phyloP scores from a whole-genome alignment of 345 rosid species.

The Excoecaria agallocha region DNA sequence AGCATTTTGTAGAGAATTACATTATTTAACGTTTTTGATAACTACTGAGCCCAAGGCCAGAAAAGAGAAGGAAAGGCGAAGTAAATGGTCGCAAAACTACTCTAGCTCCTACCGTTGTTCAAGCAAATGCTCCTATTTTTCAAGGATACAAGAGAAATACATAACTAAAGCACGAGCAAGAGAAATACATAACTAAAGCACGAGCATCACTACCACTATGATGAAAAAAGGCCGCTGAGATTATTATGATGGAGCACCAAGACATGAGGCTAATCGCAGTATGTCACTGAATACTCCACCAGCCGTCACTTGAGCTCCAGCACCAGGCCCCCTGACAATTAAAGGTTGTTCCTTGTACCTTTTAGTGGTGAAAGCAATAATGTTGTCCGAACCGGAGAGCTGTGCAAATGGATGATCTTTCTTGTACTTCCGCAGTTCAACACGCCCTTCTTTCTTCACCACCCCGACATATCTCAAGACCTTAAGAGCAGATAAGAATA shows the following conservation, averaged over 20 bases:
- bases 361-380: conserved; percentile 89
- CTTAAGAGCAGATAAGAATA: conserved; percentile 31
- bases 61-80: neutral
- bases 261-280: conserved; percentile 80
- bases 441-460: conserved; percentile 54
- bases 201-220: neutral
- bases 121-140: neutral
- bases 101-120: neutral
- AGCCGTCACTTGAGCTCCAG: conserved; percentile 98
- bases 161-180: too few species aligned
- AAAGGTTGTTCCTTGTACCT: conserved; percentile 93
- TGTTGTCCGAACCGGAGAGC: conserved; percentile 87
- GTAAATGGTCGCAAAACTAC: conserved; percentile 2
- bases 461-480: conserved; percentile 92
- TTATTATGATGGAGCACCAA: conserved; percentile 88
- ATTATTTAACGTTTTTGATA: neutral
- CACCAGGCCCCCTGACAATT: conserved; percentile 96
- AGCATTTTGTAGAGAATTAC: neutral
- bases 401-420: conserved; percentile 88
- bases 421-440: conserved; percentile 72
- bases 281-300: conserved; percentile 96
- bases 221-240: neutral
- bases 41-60: neutral
- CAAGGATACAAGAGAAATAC: neutral
- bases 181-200: too few species aligned